Conservation (phyloP, 768 basidiomycete genomes). For the Agaricus sinodeliciosus region DNA sequence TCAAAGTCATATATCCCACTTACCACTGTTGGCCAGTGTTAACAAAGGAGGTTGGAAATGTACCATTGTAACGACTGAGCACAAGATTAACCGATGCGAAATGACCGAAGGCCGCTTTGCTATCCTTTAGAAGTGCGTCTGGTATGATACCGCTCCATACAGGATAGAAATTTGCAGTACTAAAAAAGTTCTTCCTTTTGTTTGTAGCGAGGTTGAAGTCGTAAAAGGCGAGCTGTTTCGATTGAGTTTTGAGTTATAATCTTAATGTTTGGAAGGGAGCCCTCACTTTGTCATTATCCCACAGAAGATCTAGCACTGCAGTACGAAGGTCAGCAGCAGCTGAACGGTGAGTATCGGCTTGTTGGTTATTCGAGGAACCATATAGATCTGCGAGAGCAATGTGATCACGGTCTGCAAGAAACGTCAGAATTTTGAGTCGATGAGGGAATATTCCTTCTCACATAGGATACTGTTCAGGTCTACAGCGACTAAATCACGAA, state of each 20-base stretch:
- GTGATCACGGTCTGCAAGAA: constrained; percentile 56
- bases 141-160: constrained; percentile 87
- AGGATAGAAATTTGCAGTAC: constrained; percentile 77
- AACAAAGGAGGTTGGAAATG: constrained; percentile 74
- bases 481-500: constrained; percentile 62
- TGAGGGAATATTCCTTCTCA: constrained; percentile 28
- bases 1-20: constrained; percentile 1
- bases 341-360: constrained; percentile 42
- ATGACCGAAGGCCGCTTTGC: constrained; percentile 56
- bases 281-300: constrained; percentile 63
- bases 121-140: constrained; percentile 49
- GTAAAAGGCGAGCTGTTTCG: constrained; percentile 67
- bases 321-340: constrained; percentile 52
- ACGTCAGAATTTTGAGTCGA: neutral
- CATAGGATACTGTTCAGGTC: constrained; percentile 85
- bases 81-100: constrained; percentile 77
- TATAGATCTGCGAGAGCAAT: constrained; percentile 57
- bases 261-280: neutral
- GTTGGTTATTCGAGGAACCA: constrained; percentile 32
- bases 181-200: constrained; percentile 57
- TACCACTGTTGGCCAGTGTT: constrained; percentile 80
- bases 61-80: constrained; percentile 82
- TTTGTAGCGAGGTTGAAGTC: constrained; percentile 79
- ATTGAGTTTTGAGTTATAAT: neutral
- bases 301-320: constrained; percentile 81